These are phyloP conservation scores for Fusarium praegraminearum DNA, from an alignment of 2,329 filamentous ascomycete species.

Conservation along the genomic window DNA sequence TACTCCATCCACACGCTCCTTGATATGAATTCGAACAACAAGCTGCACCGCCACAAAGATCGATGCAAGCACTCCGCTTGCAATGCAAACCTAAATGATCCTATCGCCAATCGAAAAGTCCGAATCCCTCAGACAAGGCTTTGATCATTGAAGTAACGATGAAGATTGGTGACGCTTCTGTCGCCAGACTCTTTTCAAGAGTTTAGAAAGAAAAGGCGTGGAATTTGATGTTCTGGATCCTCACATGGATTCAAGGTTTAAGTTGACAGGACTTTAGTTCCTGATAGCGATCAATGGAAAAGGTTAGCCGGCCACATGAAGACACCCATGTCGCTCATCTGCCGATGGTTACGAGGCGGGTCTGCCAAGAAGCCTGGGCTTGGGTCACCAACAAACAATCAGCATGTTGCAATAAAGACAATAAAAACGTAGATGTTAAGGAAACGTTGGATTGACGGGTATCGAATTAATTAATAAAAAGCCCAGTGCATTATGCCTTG, in stretches of 20 bases:
- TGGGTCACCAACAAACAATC: not conserved
- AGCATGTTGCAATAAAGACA: not conserved
- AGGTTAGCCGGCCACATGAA: not conserved
- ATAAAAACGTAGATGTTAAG: conserved; percentile 10
- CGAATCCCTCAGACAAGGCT: not conserved
- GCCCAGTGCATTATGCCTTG: conserved; percentile 44
- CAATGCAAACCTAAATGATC: conserved; percentile 5
- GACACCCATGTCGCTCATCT: conserved; percentile 20
- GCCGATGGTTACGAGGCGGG: conserved; percentile 16
- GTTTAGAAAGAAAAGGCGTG: not conserved
- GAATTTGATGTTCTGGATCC: not conserved
- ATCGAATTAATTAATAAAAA: conserved; percentile 49
- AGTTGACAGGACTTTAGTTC: not conserved
- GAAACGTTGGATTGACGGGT: conserved; percentile 48
- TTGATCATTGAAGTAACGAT: not conserved
- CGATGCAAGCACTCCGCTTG: not conserved
- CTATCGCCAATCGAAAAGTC: conserved; percentile 14
- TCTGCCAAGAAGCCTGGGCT: not conserved
- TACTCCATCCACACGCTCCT: conserved; percentile 5
- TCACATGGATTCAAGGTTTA: not conserved
- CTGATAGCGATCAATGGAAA: not conserved
- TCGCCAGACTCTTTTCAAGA: not conserved
- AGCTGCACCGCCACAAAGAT: conserved; percentile 34
- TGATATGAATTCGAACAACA: not conserved
- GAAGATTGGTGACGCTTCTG: not conserved